These are phyloP conservation scores for Chenopodium suecicum DNA, from an alignment of 148 eudicot genomes.

Conservation along the genomic window DNA sequence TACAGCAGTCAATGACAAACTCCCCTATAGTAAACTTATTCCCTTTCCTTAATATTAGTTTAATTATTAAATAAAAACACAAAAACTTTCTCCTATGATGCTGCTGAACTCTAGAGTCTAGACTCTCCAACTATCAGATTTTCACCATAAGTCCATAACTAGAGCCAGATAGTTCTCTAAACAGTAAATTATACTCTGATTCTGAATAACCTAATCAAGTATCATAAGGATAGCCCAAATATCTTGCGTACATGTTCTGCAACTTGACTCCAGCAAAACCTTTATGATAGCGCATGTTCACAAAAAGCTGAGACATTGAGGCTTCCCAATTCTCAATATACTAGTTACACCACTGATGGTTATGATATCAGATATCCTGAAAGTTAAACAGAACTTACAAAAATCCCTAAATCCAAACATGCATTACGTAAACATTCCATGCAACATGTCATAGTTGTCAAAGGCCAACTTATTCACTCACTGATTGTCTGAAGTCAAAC, in stretches of 20 bases:
- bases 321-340: not conserved
- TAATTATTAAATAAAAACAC: not conserved
- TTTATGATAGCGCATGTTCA: not conserved
- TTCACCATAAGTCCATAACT: not conserved
- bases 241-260: not conserved
- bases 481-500: not conserved
- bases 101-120: not conserved
- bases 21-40: not conserved
- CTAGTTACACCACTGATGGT: not conserved
- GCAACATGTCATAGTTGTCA: not conserved
- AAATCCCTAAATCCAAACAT: not conserved
- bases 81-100: not conserved
- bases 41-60: not conserved
- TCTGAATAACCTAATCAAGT: not conserved
- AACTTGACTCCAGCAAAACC: not conserved
- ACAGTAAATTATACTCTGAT: not conserved
- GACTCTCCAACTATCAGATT: not conserved
- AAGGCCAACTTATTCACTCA: not conserved
- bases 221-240: not conserved
- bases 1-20: not conserved
- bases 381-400: not conserved
- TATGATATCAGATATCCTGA: not conserved
- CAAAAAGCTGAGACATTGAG: not conserved
- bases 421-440: not conserved
- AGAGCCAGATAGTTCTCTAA: not conserved